Percentiles rank a stretch among this genome's conserved stretches.
These are phyloP conservation scores for Ascocoryne sarcoides DNA, from an alignment of 2,329 filamentous ascomycete genomes.

Conservation along the genomic window DNA sequence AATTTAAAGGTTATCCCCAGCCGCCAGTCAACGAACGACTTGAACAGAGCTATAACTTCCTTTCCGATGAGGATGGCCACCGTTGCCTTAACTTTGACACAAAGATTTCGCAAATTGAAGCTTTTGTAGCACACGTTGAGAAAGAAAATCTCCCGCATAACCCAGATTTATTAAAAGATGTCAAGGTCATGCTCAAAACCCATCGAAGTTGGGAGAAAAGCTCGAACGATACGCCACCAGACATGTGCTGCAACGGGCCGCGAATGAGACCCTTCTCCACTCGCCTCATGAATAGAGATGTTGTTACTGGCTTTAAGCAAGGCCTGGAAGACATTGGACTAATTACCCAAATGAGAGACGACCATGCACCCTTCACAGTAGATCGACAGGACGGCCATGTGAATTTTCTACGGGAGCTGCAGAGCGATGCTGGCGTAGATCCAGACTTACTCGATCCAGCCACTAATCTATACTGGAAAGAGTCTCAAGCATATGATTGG, in stretches of 20 bases:
- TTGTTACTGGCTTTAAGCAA: conserved; percentile 3
- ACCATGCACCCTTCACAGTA: conserved; percentile 19
- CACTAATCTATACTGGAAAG: conserved; percentile 16
- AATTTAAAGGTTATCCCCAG: conserved; percentile 24
- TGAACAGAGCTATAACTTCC: conserved; percentile 34
- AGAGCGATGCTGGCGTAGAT: conserved; percentile 10
- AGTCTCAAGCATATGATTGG: conserved; percentile 19
- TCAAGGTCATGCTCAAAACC: conserved; percentile 16
- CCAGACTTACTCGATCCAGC: conserved; percentile 12
- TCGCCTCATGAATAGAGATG: conserved; percentile 13
- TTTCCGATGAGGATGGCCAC: conserved; percentile 40
- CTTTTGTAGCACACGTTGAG: conserved; percentile 18
- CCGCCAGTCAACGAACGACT: conserved; percentile 29
- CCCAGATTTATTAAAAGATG: conserved; percentile 13
- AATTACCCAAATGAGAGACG: conserved; percentile 14
- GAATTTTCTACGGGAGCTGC: conserved; percentile 15
- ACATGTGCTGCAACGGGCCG: conserved; percentile 2
- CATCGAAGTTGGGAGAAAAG: conserved; percentile 18
- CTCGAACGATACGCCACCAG: neutral
- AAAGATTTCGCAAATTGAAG: conserved; percentile 27
- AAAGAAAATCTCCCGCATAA: conserved; percentile 8
- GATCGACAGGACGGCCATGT: conserved; percentile 12
- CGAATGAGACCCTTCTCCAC: conserved; percentile 12
- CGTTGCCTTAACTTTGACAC: conserved; percentile 33
- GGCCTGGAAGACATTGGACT: conserved; percentile 9